Conservation (phyloP, 352 stramenopile genomes). For the Phytopythium ostracodes region DNA sequence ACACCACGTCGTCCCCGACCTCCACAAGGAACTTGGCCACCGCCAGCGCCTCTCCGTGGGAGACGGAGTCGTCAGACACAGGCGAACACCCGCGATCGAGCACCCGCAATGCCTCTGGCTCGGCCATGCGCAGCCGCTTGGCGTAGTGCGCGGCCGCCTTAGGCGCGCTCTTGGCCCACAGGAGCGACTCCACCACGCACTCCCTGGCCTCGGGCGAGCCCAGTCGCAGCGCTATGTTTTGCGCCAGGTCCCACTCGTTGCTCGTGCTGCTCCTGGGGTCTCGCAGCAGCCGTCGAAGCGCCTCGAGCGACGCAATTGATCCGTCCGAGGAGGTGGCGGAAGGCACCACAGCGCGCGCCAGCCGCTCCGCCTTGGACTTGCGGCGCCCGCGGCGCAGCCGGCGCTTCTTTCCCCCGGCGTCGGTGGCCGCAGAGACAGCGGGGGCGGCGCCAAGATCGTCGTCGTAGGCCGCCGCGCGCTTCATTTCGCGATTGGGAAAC, state of each 20-base stretch:
- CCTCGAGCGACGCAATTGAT: constrained; percentile 5
- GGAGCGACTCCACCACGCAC: constrained; percentile 33
- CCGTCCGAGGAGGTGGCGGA: background rate
- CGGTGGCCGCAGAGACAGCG: background rate
- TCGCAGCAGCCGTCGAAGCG: constrained; percentile 20
- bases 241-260: constrained; percentile 54
- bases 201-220: constrained; percentile 26
- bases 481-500: constrained; percentile 5
- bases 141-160: constrained; percentile 66
- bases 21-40: constrained; percentile 61
- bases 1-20: constrained; percentile 26
- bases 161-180: constrained; percentile 31
- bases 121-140: constrained; percentile 36
- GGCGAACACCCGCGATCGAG: background rate
- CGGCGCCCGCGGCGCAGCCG: constrained; percentile 28
- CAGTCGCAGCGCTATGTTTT: constrained; percentile 45
- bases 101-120: constrained; percentile 25
- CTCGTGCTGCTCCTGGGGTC: constrained; percentile 24
- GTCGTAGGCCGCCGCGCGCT: background rate
- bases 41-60: constrained; percentile 16
- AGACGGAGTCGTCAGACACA: background rate
- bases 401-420: constrained; percentile 18
- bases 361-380: constrained; percentile 52
- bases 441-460: background rate
- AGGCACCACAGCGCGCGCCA: constrained; percentile 17